Evolutionary conservation across 805 yeast species (phyloP).

Genomic region (Candida corydali): DNA sequence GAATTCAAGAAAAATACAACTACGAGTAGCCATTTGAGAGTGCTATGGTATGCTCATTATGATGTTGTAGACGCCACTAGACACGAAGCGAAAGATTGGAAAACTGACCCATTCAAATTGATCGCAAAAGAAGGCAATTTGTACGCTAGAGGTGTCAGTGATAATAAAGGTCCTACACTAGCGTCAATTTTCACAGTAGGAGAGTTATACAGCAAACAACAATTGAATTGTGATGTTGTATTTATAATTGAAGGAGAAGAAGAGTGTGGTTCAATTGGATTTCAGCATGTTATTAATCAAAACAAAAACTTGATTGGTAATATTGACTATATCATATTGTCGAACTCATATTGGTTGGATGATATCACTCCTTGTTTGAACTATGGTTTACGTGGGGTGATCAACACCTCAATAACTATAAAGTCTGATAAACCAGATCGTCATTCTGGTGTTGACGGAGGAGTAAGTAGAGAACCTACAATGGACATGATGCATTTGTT

Average conservation of each 20-base stretch:
- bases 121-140: slow-evolving; percentile 79
- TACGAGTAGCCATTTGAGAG: slow-evolving; percentile 23
- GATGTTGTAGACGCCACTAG: slow-evolving; percentile 84
- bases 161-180: slow-evolving; percentile 88
- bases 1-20: slow-evolving; percentile 48
- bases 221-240: slow-evolving; percentile 67
- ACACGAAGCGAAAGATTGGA: slow-evolving; percentile 54
- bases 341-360: slow-evolving; percentile 94
- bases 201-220: slow-evolving; percentile 48
- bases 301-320: slow-evolving; percentile 48
- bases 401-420: slow-evolving; percentile 72
- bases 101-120: slow-evolving; percentile 71
- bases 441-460: slow-evolving; percentile 97
- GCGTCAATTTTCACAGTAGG: slow-evolving; percentile 88
- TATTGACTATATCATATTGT: slow-evolving; percentile 84
- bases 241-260: slow-evolving; percentile 94
- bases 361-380: slow-evolving; percentile 86
- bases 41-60: slow-evolving; percentile 93
- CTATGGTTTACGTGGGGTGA: slow-evolving; percentile 90
- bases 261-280: slow-evolving; percentile 88
- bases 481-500: slow-evolving; percentile 75
- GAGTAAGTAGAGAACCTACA: slow-evolving; percentile 83
- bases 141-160: slow-evolving; percentile 90
- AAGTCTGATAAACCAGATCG: slow-evolving; percentile 77
- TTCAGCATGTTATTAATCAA: slow-evolving; percentile 58